A percentile compares a stretch with the other conserved stretches of the same genome.
Conservation (phyloP, 441 rosid genomes). For the Bruguiera hainesii region DNA sequence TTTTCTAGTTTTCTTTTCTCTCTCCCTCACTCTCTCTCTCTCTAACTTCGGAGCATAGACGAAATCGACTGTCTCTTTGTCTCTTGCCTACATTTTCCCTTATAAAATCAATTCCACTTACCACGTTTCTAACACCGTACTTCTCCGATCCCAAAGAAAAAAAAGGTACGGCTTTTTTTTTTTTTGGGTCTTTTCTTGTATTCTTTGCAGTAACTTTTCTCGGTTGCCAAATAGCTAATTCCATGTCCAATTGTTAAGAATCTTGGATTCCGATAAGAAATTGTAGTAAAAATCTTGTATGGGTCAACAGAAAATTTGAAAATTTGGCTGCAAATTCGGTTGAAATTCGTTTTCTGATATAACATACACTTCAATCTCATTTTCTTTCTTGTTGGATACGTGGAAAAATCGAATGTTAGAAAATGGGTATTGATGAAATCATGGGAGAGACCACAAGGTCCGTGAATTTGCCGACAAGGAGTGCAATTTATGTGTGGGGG, state of each 20-base stretch:
- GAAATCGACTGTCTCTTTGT: too few relatives aligned
- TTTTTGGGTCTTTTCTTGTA: too few relatives aligned
- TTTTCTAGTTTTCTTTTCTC: neutral
- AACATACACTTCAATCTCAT: neutral
- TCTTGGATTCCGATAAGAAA: neutral
- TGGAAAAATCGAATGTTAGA: neutral
- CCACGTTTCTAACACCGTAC: too few relatives aligned
- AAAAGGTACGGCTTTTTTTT: too few relatives aligned
- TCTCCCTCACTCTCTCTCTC: neutral
- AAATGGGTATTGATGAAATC: slow-evolving; percentile 66
- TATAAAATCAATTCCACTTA: too few relatives aligned
- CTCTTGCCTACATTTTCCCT: too few relatives aligned
- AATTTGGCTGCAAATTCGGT: slow-evolving; percentile 2
- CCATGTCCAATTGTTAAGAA: neutral
- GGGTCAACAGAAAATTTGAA: neutral
- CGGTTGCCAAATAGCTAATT: neutral
- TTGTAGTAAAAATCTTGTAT: neutral
- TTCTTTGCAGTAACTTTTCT: neutral
- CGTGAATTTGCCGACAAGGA: slow-evolving; percentile 57
- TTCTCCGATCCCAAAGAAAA: too few relatives aligned
- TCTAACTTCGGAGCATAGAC: too few relatives aligned
- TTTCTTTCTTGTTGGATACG: neutral
- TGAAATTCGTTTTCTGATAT: neutral
- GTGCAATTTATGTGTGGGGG: slow-evolving; percentile 98
- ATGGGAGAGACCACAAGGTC: slow-evolving; percentile 60